These are phyloP conservation scores for Calocera cornea DNA, from an alignment of 768 basidiomycete genomes.

Conservation along the genomic window DNA sequence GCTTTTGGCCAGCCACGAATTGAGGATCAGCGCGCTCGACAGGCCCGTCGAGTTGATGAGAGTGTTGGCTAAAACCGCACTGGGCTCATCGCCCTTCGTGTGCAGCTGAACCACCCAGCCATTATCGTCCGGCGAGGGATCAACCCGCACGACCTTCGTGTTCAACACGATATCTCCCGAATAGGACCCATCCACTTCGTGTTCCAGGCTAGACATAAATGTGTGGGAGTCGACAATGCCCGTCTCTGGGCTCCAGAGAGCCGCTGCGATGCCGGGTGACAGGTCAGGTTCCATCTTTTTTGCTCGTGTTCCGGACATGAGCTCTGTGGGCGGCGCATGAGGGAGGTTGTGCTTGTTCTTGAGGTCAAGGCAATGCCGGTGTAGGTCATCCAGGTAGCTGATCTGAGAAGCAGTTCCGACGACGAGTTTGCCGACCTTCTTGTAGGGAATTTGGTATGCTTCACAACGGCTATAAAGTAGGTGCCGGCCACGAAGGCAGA, in stretches of 20 bases:
- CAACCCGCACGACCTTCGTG: slow-evolving; percentile 75
- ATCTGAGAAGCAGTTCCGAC: slow-evolving; percentile 59
- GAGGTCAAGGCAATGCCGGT: slow-evolving; percentile 24
- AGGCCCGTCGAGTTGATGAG: slow-evolving; percentile 77
- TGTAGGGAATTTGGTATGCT: slow-evolving; percentile 45
- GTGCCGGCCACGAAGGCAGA: slow-evolving; percentile 77
- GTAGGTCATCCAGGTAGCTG: slow-evolving; percentile 55
- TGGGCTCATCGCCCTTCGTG: slow-evolving; percentile 34
- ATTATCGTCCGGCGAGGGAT: slow-evolving; percentile 40
- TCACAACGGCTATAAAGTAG: slow-evolving; percentile 70
- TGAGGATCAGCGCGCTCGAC: slow-evolving; percentile 54
- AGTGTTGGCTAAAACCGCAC: slow-evolving; percentile 57
- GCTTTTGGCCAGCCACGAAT: slow-evolving; percentile 46
- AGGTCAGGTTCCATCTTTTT: slow-evolving; percentile 71
- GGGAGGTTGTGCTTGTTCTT: slow-evolving; percentile 42
- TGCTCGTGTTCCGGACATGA: slow-evolving; percentile 56
- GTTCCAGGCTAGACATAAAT: slow-evolving; percentile 70
- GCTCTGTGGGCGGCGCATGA: slow-evolving; percentile 46
- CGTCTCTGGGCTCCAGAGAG: slow-evolving; percentile 72
- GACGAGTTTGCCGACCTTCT: slow-evolving; percentile 77
- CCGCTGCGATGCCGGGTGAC: slow-evolving; percentile 50
- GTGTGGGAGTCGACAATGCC: slow-evolving; percentile 84
- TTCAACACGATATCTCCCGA: slow-evolving; percentile 58
- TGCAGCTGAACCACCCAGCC: slow-evolving; percentile 86
- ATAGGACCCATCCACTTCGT: slow-evolving; percentile 60